A percentile compares a stretch with the other conserved stretches of the same genome.
Conservation (phyloP, 768 basidiomycete genomes). For the Psilocybe cyanescens region DNA sequence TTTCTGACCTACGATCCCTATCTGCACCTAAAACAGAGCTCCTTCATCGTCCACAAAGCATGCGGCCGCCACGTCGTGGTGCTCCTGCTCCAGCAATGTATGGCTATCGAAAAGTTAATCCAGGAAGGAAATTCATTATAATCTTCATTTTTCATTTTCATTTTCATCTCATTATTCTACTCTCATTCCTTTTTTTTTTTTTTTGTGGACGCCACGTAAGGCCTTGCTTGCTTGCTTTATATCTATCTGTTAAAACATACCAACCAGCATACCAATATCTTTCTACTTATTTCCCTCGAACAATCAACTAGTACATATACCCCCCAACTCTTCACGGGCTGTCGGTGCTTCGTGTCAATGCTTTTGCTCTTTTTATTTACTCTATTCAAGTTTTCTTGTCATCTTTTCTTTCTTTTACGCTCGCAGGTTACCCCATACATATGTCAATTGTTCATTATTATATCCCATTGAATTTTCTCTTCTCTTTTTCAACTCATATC, state of each 20-base stretch:
- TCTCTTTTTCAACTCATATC: slow-evolving; percentile 8
- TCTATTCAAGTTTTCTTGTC: background rate
- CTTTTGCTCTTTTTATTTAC: slow-evolving; percentile 5
- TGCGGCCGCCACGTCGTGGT: slow-evolving; percentile 71
- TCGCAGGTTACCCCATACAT: no score
- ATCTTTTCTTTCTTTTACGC: slow-evolving; percentile 1
- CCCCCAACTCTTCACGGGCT: background rate
- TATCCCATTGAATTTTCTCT: background rate
- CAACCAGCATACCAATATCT: background rate
- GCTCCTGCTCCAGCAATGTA: slow-evolving; percentile 69
- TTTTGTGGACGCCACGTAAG: background rate
- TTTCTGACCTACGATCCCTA: no score
- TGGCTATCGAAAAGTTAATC: slow-evolving; percentile 59
- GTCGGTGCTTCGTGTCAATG: slow-evolving; percentile 1
- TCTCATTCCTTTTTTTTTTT: background rate
- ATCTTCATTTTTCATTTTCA: background rate
- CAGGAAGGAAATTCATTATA: slow-evolving; percentile 21
- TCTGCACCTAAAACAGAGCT: slow-evolving; percentile 40
- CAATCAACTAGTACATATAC: slow-evolving; percentile 2
- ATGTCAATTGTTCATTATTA: background rate
- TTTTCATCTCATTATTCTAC: background rate
- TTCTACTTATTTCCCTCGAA: slow-evolving; percentile 4
- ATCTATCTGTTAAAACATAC: background rate
- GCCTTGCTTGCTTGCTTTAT: no score
- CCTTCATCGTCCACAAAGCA: slow-evolving; percentile 65